A percentile compares a stretch with the other conserved stretches of the same genome.
Conservation (phyloP, 345 rosid species). For the Populus tremula region DNA sequence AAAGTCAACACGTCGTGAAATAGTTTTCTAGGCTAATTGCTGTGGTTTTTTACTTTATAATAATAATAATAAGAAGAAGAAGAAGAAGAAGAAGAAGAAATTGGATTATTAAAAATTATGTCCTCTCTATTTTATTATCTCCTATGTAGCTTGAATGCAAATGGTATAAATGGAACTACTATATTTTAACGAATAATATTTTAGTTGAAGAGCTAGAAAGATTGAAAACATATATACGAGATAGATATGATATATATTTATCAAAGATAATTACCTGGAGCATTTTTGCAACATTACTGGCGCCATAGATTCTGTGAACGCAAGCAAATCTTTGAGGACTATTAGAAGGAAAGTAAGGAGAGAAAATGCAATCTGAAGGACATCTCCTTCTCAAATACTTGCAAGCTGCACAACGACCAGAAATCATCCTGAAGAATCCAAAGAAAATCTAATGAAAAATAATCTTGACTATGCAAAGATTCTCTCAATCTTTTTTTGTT, state of each 20-base stretch:
- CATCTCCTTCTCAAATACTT: conserved; percentile 68
- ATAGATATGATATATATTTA: not conserved
- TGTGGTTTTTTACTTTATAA: too few relatives aligned
- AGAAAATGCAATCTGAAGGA: conserved; percentile 59
- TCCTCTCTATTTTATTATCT: too few relatives aligned
- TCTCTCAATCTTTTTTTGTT: not conserved
- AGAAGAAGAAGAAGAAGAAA: too few relatives aligned
- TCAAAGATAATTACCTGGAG: conserved; percentile 43
- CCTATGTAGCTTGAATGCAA: not conserved
- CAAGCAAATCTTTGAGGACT: conserved; percentile 54
- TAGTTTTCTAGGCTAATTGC: too few relatives aligned
- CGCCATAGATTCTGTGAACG: conserved; percentile 69
- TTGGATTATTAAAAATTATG: too few relatives aligned
- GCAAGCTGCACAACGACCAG: conserved; percentile 61
- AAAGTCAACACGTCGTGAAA: too few relatives aligned
- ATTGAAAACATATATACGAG: not conserved
- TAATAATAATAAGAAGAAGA: too few relatives aligned
- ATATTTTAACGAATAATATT: too few relatives aligned
- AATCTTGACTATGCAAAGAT: not conserved
- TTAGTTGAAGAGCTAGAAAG: not conserved
- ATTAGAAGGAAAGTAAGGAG: conserved; percentile 58
- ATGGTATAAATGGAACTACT: not conserved
- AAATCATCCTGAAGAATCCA: conserved; percentile 12
- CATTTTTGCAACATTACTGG: conserved; percentile 67
- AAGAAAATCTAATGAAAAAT: not conserved